Evolutionary conservation across 371 early-diverging fungal genomes (phyloP), one percentile per base, ranked within the genome.

Genomic region (Rhizopus arrhizus): DNA sequence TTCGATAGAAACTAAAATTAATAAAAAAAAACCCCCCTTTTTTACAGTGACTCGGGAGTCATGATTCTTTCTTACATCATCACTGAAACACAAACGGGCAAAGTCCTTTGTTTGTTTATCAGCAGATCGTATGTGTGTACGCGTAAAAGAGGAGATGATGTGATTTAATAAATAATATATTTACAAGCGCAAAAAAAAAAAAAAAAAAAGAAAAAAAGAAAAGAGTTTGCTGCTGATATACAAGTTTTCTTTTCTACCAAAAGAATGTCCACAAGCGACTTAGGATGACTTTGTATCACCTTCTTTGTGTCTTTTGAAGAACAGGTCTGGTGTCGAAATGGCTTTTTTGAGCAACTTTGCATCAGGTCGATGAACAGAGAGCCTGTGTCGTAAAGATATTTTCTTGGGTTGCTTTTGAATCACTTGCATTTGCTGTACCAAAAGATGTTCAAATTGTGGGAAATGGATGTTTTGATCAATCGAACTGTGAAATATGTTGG

Each of bases 1-100:
- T 88, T 34, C 83, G 82, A 40, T 69, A 65, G 22, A 22, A 22
- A 22, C 22, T 22, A 22, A 22, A 22, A 22, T 22, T 0, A 22
- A 22, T 22, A 22, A 22, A 22, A 22, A 22, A 22, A 13, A 43
- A 55, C 0, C 2, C 22, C 22, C 22, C 22, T 22, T 22, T 2
- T 22, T 22, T 22, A n/a, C 22, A 22, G 2, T 22, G 22, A 22
- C 22, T 22, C 22, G 22, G 22, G 22, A 22, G 22, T 22, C 22
- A 22, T 22, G 22, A 22, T 22, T 22, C 22, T 22, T 22, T 22
- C 22, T 22, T 22, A 22, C 22, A 22, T 22, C 22, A 22, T 22
- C 22, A 22, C 22, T 22, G 22, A 2, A 22, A 22, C 22, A 22
- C 22, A 22, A 22, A 22, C 22, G 22, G 22, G 22, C 22, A 22